Percentiles rank a stretch among this genome's conserved stretches.
phyloP scores from a whole-genome alignment of 495 filamentous ascomycete species.

The Neurospora sp. region DNA sequence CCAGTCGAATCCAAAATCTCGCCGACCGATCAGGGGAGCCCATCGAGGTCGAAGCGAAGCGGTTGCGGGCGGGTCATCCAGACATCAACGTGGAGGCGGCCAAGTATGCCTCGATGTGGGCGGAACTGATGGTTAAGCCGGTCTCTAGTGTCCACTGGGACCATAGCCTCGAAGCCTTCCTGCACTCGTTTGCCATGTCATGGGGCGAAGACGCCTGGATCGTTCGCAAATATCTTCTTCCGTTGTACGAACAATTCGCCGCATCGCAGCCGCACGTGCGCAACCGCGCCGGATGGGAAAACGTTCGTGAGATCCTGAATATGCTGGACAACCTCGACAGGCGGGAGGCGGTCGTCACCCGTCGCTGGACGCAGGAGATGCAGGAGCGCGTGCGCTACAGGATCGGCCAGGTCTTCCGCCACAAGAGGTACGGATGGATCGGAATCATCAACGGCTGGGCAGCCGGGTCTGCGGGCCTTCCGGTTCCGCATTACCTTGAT shows the following conservation, averaged over 20 bases:
- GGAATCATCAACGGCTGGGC: slow-evolving; percentile 88
- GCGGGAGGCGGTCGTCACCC: slow-evolving; percentile 44
- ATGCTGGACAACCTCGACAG: slow-evolving; percentile 52
- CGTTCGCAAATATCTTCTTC: slow-evolving; percentile 53
- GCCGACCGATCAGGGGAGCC: slow-evolving; percentile 1
- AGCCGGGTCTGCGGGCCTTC: slow-evolving; percentile 20
- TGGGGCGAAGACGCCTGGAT: slow-evolving; percentile 60
- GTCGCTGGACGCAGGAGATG: slow-evolving; percentile 32
- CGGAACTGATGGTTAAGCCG: slow-evolving; percentile 52
- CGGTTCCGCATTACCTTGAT: slow-evolving; percentile 24
- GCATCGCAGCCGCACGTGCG: slow-evolving; percentile 4
- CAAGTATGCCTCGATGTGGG: slow-evolving; percentile 70
- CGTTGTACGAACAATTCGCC: slow-evolving; percentile 40
- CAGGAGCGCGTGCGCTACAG: slow-evolving; percentile 47
- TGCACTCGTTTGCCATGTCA: slow-evolving; percentile 57
- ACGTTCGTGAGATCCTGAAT: slow-evolving; percentile 38
- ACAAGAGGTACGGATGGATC: slow-evolving; percentile 68
- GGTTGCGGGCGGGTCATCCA: slow-evolving; percentile 26
- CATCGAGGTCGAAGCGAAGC: slow-evolving; percentile 18
- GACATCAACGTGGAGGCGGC: slow-evolving; percentile 52
- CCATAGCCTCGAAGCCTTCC: slow-evolving; percentile 45
- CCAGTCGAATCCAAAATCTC: slow-evolving; percentile 23
- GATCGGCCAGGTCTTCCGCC: slow-evolving; percentile 77
- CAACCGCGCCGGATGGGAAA: slow-evolving; percentile 11
- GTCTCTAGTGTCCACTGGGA: slow-evolving; percentile 29